Base-by-base conservation (phyloP, 176 grass and related monocot species). In the Canna indica region DNA sequence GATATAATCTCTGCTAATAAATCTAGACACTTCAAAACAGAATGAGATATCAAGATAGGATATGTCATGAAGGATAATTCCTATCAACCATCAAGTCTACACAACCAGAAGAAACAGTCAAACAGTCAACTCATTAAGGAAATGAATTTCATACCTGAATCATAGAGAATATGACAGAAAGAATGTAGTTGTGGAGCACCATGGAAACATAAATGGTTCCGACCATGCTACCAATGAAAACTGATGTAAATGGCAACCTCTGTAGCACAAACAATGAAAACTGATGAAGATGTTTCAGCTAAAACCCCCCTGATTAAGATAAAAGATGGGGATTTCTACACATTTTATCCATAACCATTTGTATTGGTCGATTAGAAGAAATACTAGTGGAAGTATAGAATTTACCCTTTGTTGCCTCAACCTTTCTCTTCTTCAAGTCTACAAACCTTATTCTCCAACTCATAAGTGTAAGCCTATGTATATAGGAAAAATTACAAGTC, bases 121-220 rank as follows among this genome's bases (percentile, higher is more conserved):
- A 25, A n/a, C n/a, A n/a, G n/a, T n/a, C n/a, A n/a, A n/a, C 29
- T n/a, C n/a, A n/a, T 71, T 16, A 1, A 1, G 68, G 36, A 4
- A 39, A 62, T 58, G 25, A 30, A 74, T 71, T 60, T 20, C 3
- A 25, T 84, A 97, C 89, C 88, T 99, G 94, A 76, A 99, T 80
- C 39, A 83, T 69, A 1, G 94, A 99, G 75, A 99, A 93, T 67
- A 99, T 81, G 59, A 99, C 94, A 0, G 94, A 99, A 50, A 99
- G 82, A 79, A 99, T 81, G 78, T 99, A 99, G 59, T 84, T 99
- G 79, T 90, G 94, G 76, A 99, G 89, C 69, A 93, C 84, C 80
- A 99, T 93, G 36, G 94, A 99, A 67, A 90, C 90, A 80, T 99
- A 99, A 48, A 99, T 90, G 0, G 94, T 93, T 65, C 94, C 94